A percentile compares a stretch with the other conserved stretches of the same genome.
Conservation (phyloP, 2,329 filamentous ascomycete genomes). For the Fonsecaea monophora region DNA sequence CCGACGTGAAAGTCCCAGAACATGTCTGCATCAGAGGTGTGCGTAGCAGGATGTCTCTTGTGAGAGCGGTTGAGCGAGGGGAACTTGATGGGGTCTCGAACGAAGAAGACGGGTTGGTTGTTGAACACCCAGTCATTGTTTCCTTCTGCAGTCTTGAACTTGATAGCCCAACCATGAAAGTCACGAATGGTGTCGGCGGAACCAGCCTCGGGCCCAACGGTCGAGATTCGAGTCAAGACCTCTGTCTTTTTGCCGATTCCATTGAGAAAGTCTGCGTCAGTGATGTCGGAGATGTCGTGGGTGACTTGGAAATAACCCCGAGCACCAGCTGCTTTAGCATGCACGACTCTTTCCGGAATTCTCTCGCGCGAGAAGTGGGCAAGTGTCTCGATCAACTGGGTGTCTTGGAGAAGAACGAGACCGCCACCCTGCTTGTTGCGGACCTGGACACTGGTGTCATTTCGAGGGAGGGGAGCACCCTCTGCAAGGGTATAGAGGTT, state of each 20-base stretch:
- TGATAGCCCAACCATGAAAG: slow-evolving; percentile 58
- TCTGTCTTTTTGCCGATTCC: slow-evolving; percentile 61
- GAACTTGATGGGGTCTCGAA: slow-evolving; percentile 74
- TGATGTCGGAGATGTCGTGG: slow-evolving; percentile 63
- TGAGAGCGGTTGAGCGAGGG: slow-evolving; percentile 77
- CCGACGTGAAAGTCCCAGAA: slow-evolving; percentile 71
- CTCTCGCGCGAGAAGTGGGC: slow-evolving; percentile 68
- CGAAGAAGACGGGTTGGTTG: slow-evolving; percentile 70
- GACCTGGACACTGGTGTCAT: slow-evolving; percentile 35
- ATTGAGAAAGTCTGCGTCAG: slow-evolving; percentile 61
- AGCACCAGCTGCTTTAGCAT: slow-evolving; percentile 65
- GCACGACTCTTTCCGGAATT: slow-evolving; percentile 67
- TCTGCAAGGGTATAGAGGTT: slow-evolving; percentile 37
- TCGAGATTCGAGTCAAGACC: slow-evolving; percentile 57
- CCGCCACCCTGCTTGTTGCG: slow-evolving; percentile 42
- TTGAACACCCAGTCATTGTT: slow-evolving; percentile 60
- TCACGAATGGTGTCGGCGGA: slow-evolving; percentile 58
- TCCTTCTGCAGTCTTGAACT: slow-evolving; percentile 61
- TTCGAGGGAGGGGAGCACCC: slow-evolving; percentile 31
- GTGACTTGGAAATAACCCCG: slow-evolving; percentile 68
- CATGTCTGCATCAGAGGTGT: slow-evolving; percentile 71
- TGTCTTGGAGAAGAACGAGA: slow-evolving; percentile 60
- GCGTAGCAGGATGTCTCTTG: slow-evolving; percentile 74
- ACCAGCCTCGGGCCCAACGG: slow-evolving; percentile 55
- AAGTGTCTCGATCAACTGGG: slow-evolving; percentile 67